phyloP scores from a whole-genome alignment of 2,329 filamentous ascomycete genomes.

The Aspergillus ochraceoroseus region DNA sequence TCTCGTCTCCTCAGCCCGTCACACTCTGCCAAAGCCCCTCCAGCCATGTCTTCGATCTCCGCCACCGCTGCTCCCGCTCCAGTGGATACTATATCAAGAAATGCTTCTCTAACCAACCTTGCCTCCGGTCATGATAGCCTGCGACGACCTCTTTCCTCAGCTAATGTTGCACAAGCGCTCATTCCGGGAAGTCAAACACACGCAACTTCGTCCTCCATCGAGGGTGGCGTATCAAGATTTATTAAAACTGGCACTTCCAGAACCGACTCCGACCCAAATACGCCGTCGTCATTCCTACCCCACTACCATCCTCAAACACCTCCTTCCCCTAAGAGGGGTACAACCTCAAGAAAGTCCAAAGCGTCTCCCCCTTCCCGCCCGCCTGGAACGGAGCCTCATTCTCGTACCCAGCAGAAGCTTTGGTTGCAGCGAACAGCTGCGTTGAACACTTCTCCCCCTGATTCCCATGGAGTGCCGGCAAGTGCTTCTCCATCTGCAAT shows the following conservation, averaged over 20 bases:
- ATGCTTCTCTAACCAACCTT: slow-evolving; percentile 36
- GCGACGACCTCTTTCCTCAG: slow-evolving; percentile 31
- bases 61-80: slow-evolving; percentile 40
- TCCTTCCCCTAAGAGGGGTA: slow-evolving; percentile 36
- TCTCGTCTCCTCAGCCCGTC: slow-evolving; percentile 38
- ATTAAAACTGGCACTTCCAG: slow-evolving; percentile 35
- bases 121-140: slow-evolving; percentile 31
- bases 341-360: slow-evolving; percentile 27
- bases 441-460: slow-evolving; percentile 43
- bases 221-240: slow-evolving; percentile 46
- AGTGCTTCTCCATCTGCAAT: slow-evolving; percentile 33
- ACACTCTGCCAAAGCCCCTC: slow-evolving; percentile 43
- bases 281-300: slow-evolving; percentile 46
- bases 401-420: slow-evolving; percentile 48
- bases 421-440: slow-evolving; percentile 46
- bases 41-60: slow-evolving; percentile 48
- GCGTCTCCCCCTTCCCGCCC: slow-evolving; percentile 34
- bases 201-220: slow-evolving; percentile 46
- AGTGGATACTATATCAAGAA: slow-evolving; percentile 34
- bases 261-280: slow-evolving; percentile 44
- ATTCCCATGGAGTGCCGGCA: slow-evolving; percentile 33
- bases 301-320: slow-evolving; percentile 47
- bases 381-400: slow-evolving; percentile 38
- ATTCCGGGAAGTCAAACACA: slow-evolving; percentile 32
- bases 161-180: slow-evolving; percentile 26